Evolutionary conservation across 192 early-diverging fungal genomes (phyloP).

Genomic region (Obelidium mucronatum): DNA sequence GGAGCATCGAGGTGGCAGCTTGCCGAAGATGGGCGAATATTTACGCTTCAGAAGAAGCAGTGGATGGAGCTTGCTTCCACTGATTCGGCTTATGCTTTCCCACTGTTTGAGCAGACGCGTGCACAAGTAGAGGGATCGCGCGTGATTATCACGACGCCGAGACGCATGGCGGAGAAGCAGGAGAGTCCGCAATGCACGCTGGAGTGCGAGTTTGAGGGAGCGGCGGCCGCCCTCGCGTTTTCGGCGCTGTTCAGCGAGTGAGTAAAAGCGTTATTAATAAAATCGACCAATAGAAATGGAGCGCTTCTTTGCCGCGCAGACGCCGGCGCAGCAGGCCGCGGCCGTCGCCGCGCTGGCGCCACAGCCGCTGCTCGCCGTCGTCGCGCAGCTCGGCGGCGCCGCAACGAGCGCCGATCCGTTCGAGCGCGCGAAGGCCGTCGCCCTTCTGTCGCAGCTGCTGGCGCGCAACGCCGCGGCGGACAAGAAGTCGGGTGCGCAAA

Average conservation of each 20-base stretch:
- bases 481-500: background rate
- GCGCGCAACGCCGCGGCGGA: background rate
- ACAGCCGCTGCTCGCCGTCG: conserved; percentile 76
- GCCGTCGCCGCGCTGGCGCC: background rate
- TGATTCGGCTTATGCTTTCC: background rate
- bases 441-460: conserved; percentile 16
- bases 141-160: background rate
- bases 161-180: background rate
- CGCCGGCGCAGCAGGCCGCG: background rate
- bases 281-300: background rate
- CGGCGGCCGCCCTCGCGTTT: background rate
- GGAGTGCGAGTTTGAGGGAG: background rate
- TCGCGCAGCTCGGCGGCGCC: conserved; percentile 77
- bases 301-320: background rate
- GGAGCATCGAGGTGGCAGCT: background rate
- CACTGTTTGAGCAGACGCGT: background rate
- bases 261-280: background rate
- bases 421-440: conserved; percentile 80
- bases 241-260: background rate
- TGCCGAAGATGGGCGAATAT: no score
- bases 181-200: background rate
- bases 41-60: background rate
- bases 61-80: background rate
- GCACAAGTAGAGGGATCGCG: background rate
- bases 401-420: conserved; percentile 85